phyloP scores from a whole-genome alignment of 2,329 filamentous ascomycete species.

The Colletotrichum liriopes region DNA sequence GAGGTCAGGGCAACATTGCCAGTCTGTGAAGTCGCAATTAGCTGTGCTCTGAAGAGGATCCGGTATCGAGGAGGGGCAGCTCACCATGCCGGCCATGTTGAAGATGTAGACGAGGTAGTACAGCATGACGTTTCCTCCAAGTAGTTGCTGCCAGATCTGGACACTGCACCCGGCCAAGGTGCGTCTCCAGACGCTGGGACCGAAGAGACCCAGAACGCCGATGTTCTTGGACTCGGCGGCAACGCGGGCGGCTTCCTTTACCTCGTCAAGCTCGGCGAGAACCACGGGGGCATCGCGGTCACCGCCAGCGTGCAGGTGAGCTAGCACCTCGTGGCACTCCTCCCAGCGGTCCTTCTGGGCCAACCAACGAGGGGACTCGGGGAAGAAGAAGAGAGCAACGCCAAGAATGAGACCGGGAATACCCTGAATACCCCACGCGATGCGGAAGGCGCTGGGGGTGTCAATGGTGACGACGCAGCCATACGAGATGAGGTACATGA shows the following conservation, averaged over 20 bases:
- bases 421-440: conserved; percentile 51
- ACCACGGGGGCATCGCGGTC: conserved; percentile 69
- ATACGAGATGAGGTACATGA: conserved; percentile 80
- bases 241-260: conserved; percentile 58
- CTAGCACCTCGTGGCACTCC: conserved; percentile 43
- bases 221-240: conserved; percentile 56
- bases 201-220: conserved; percentile 62
- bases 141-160: conserved; percentile 71
- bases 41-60: not conserved
- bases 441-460: conserved; percentile 73
- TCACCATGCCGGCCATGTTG: conserved; percentile 69
- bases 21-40: conserved; percentile 37
- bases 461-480: conserved; percentile 74
- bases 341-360: conserved; percentile 43
- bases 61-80: not conserved
- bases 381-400: conserved; percentile 42
- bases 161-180: conserved; percentile 67
- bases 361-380: conserved; percentile 41
- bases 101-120: conserved; percentile 77
- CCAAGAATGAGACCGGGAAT: conserved; percentile 46
- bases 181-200: conserved; percentile 64
- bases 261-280: conserved; percentile 71
- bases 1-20: conserved; percentile 59
- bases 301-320: conserved; percentile 69
- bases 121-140: conserved; percentile 71